Conservation (phyloP, 2,329 filamentous ascomycete genomes). For the Hymenotorrendiella dingleyae region DNA sequence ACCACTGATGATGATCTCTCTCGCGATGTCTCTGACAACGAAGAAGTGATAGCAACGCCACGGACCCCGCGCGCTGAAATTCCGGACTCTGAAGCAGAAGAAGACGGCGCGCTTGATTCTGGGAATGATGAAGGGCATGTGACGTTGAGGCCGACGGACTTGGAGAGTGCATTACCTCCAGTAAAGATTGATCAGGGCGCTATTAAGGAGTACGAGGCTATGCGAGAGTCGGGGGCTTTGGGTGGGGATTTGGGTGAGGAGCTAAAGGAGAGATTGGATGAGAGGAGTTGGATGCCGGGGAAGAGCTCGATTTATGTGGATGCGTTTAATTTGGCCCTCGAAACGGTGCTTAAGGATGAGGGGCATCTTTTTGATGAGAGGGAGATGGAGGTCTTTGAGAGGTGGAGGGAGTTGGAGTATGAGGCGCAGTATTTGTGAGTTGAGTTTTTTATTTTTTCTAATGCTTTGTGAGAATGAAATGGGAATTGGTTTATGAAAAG, state of each 20-base stretch:
- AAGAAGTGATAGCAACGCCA: conserved; percentile 8
- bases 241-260: conserved; percentile 33
- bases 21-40: conserved; percentile 23
- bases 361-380: conserved; percentile 77
- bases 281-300: conserved; percentile 64
- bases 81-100: neutral
- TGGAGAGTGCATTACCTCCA: conserved; percentile 66
- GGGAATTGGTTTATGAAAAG: no score
- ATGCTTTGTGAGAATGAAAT: neutral
- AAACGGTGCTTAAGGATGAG: conserved; percentile 86
- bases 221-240: conserved; percentile 36
- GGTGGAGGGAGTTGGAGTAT: conserved; percentile 70
- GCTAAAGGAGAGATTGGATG: conserved; percentile 45
- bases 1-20: conserved; percentile 21
- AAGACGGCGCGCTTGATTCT: conserved; percentile 34
- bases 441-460: neutral
- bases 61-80: conserved; percentile 28
- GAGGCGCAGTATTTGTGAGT: conserved; percentile 85
- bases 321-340: conserved; percentile 87
- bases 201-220: conserved; percentile 72
- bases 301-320: conserved; percentile 93
- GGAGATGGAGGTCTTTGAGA: conserved; percentile 69
- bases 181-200: conserved; percentile 63
- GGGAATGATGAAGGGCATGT: conserved; percentile 24
- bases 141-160: conserved; percentile 49